Evolutionary conservation across 2,329 filamentous ascomycete species (phyloP).

Genomic region (Chaetomiaceae sp.): DNA sequence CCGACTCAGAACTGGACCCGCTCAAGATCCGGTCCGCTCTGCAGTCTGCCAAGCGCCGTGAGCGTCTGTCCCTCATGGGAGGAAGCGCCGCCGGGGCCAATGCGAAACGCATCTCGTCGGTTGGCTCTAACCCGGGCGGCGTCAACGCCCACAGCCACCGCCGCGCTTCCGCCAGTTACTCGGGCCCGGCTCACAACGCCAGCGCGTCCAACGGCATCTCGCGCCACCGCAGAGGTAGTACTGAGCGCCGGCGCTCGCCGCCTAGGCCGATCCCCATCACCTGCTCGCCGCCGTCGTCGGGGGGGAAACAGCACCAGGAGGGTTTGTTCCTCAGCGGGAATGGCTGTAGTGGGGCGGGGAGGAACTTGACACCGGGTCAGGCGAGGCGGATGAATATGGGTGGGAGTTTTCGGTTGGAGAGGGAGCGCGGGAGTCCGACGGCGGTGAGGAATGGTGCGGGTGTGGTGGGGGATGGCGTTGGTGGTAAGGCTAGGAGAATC

Average conservation of each 20-base stretch:
- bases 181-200: conserved; percentile 36
- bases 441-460: neutral
- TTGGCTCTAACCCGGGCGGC: conserved; percentile 34
- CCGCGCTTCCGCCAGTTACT: conserved; percentile 36
- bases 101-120: conserved; percentile 44
- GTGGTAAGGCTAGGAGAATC: conserved; percentile 37
- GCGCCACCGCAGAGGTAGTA: conserved; percentile 47
- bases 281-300: conserved; percentile 42
- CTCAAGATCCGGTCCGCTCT: conserved; percentile 53
- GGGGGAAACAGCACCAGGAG: too few relatives aligned
- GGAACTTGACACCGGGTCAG: conserved; percentile 48
- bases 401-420: conserved; percentile 35
- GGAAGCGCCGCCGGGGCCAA: conserved; percentile 34
- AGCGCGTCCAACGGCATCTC: conserved; percentile 54
- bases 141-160: conserved; percentile 26
- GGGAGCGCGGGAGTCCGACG: conserved; percentile 10
- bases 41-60: conserved; percentile 47
- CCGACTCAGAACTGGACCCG: conserved; percentile 48
- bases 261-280: conserved; percentile 38
- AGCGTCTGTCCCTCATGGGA: conserved; percentile 39
- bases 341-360: conserved; percentile 1
- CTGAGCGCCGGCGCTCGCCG: conserved; percentile 49
- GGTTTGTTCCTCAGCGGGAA: conserved; percentile 2
- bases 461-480: conserved; percentile 15
- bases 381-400: conserved; percentile 55